Conservation (phyloP, 2,329 filamentous ascomycete genomes). For the Colletotrichum sansevieriae region DNA sequence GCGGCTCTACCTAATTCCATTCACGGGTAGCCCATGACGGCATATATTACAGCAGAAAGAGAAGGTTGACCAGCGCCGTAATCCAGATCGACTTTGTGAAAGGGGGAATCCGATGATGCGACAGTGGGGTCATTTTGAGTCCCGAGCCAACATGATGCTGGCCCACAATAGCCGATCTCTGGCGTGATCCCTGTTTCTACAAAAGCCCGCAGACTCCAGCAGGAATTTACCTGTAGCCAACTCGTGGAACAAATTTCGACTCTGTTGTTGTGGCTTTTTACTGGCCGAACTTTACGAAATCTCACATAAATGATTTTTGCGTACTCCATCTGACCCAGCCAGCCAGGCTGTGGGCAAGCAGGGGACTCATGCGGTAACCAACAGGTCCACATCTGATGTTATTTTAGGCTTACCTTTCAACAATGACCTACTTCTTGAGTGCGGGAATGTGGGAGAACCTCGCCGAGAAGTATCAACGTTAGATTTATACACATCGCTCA, state of each 20-base stretch:
- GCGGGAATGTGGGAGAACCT: slow-evolving; percentile 1
- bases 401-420: slow-evolving; percentile 1
- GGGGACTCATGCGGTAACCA: slow-evolving; percentile 1
- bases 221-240: too few relatives aligned
- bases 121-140: neutral
- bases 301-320: neutral
- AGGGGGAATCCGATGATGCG: neutral
- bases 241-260: neutral
- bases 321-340: neutral
- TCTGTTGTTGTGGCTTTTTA: too few relatives aligned
- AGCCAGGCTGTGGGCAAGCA: neutral
- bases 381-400: slow-evolving; percentile 1
- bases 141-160: slow-evolving; percentile 2
- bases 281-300: too few relatives aligned
- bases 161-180: too few relatives aligned
- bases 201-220: too few relatives aligned
- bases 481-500: neutral
- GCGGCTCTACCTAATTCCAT: neutral
- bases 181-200: too few relatives aligned
- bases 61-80: neutral
- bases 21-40: neutral
- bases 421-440: neutral
- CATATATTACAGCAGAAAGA: neutral
- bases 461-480: neutral
- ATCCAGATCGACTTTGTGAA: neutral